Conservation (phyloP, 176 grass and related monocot genomes). For the Oryza officinalis region DNA sequence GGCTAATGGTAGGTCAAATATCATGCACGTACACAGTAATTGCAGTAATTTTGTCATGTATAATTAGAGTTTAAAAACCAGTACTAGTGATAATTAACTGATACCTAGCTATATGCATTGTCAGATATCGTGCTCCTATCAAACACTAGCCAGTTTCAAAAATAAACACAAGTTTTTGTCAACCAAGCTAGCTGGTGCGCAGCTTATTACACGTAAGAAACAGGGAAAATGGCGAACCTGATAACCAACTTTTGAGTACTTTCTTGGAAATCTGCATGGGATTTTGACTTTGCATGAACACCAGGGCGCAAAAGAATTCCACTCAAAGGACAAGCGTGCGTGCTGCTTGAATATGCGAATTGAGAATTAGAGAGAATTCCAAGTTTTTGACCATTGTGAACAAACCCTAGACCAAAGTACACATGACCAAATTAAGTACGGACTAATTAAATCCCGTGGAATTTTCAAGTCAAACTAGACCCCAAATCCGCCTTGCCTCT, state of each 20-base stretch:
- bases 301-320: neutral
- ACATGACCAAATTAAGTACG: neutral
- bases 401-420: neutral
- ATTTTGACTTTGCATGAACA: constrained; percentile 15
- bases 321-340: neutral
- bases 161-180: neutral
- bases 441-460: neutral
- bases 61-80: neutral
- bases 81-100: neutral
- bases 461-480: constrained; percentile 6
- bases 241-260: neutral
- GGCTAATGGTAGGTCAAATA: neutral
- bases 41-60: neutral
- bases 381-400: neutral
- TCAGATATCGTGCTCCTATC: neutral
- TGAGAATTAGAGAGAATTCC: neutral
- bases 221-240: neutral
- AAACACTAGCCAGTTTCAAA: neutral
- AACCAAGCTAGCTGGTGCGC: neutral
- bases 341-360: neutral
- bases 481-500: neutral
- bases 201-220: constrained; percentile 16
- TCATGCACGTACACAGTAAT: neutral
- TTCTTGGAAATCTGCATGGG: constrained; percentile 35
- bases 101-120: neutral